These are phyloP conservation scores for Candida pini DNA, from an alignment of 805 yeast genomes.

Conservation along the genomic window DNA sequence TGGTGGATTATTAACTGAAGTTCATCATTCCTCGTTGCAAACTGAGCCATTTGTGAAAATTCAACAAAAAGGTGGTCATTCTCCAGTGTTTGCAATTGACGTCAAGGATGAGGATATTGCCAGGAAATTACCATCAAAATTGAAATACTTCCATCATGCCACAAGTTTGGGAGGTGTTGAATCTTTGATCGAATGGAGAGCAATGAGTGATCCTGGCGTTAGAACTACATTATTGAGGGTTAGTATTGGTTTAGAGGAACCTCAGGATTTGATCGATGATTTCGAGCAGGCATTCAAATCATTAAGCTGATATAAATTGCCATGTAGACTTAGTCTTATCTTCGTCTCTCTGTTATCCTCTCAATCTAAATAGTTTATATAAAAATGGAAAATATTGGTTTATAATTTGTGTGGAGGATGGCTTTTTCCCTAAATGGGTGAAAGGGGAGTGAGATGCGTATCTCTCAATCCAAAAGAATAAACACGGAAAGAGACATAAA, in stretches of 20 bases:
- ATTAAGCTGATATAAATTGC: too few relatives aligned
- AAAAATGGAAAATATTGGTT: too few relatives aligned
- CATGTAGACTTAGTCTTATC: too few relatives aligned
- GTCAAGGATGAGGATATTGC: slow-evolving; percentile 51
- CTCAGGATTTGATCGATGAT: slow-evolving; percentile 72
- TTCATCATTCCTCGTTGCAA: slow-evolving; percentile 77
- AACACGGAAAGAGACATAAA: too few relatives aligned
- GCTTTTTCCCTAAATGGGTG: too few relatives aligned
- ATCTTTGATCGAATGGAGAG: slow-evolving; percentile 87
- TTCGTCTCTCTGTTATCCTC: too few relatives aligned
- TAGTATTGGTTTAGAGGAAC: slow-evolving; percentile 75
- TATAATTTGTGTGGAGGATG: too few relatives aligned
- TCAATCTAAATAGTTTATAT: too few relatives aligned
- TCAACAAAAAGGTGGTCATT: slow-evolving; percentile 60
- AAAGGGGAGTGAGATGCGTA: too few relatives aligned
- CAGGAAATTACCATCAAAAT: slow-evolving; percentile 52
- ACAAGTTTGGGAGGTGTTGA: slow-evolving; percentile 93
- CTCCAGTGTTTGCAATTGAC: slow-evolving; percentile 72
- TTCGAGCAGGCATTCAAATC: slow-evolving; percentile 53
- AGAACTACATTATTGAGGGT: slow-evolving; percentile 59
- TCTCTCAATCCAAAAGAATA: too few relatives aligned
- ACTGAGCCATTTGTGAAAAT: slow-evolving; percentile 56
- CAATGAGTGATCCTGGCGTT: slow-evolving; percentile 58
- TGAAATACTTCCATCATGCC: slow-evolving; percentile 79
- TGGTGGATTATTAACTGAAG: slow-evolving; percentile 43